Evolutionary conservation across 2,329 filamentous ascomycete species (phyloP), one percentile per base, ranked within the genome.

Genomic region (Sporothrix pallida): DNA sequence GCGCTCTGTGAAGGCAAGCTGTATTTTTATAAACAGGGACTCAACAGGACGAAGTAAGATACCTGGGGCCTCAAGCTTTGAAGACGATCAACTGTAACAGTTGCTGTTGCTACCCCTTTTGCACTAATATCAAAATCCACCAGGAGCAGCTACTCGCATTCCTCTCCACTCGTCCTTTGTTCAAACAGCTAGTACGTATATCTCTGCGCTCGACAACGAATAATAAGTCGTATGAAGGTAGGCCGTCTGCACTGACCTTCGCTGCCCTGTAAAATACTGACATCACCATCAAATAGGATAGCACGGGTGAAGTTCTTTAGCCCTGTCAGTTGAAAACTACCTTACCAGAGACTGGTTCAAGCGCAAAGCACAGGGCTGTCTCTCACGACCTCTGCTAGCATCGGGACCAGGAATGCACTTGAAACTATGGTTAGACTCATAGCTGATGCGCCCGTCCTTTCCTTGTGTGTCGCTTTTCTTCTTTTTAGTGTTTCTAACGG

Each of bases 101-200:
- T 65, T 65, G n/a, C 60, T 65, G 62, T 65, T 65, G 42, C 62
- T 48, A 46, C 42, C 62, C 62, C 20, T 23, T 48, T 48, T 48
- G 62, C 62, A 67, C 62, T 48, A 65, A 65, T 48, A 65, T 23
- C 42, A 48, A 42, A 20, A 23, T 37, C 15, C 17, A 23, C 17
- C 62, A 65, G 26, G 23, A 23, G 17, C 13, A 60, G 17, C 12
- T 60, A 15, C 58, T 42, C 58, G 3, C 17, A 44, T 20, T 50
- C 48, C 13, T 50, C 26, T 63, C 58, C 58, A 63, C 58, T 37
- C 58, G 6, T n/a, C 58, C 56, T 37, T 60, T 60, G 56, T 37
- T 60, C 56, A 17, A 15, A 37, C 56, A 60, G 23, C n/a, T 37
- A 37, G 31, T 6, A 37, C 2, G 31, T 37, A 37, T 37, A 3